phyloP scores from a whole-genome alignment of 495 filamentous ascomycete species.

The Aspergillus conjunctus region DNA sequence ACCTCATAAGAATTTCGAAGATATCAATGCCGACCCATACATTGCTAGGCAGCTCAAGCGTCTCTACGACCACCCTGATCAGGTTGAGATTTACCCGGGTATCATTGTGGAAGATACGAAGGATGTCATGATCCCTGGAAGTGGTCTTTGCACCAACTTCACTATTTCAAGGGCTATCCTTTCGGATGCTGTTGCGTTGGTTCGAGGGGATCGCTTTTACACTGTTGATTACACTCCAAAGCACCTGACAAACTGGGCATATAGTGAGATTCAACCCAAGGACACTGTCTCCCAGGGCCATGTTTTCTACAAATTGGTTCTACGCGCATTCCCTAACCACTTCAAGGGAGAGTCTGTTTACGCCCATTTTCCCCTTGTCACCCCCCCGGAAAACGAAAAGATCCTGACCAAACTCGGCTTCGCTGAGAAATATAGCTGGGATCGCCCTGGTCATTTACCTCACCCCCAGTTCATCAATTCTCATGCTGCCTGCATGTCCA shows the following conservation, averaged over 20 bases:
- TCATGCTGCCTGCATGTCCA: conserved; percentile 50
- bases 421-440: conserved; percentile 54
- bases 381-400: conserved; percentile 55
- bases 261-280: conserved; percentile 53
- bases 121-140: conserved; percentile 69
- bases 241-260: conserved; percentile 82
- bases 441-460: conserved; percentile 40
- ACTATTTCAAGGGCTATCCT: conserved; percentile 82
- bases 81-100: conserved; percentile 81
- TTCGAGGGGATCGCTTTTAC: conserved; percentile 85
- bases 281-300: conserved; percentile 55
- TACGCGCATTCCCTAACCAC: conserved; percentile 62
- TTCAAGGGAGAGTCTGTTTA: conserved; percentile 60
- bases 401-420: conserved; percentile 51
- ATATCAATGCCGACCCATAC: conserved; percentile 79
- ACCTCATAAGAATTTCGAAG: conserved; percentile 75
- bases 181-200: conserved; percentile 83
- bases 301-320: conserved; percentile 62
- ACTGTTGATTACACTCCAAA: conserved; percentile 73
- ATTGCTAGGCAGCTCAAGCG: conserved; percentile 70
- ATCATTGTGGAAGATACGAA: conserved; percentile 83
- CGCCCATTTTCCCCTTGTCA: conserved; percentile 61
- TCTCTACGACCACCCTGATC: conserved; percentile 78
- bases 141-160: conserved; percentile 78
- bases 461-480: conserved; percentile 47